These are phyloP conservation scores for fission yeast (Schizosaccharomyces pombe) DNA, from an alignment of 805 yeast genomes.

Conservation along the genomic window DNA sequence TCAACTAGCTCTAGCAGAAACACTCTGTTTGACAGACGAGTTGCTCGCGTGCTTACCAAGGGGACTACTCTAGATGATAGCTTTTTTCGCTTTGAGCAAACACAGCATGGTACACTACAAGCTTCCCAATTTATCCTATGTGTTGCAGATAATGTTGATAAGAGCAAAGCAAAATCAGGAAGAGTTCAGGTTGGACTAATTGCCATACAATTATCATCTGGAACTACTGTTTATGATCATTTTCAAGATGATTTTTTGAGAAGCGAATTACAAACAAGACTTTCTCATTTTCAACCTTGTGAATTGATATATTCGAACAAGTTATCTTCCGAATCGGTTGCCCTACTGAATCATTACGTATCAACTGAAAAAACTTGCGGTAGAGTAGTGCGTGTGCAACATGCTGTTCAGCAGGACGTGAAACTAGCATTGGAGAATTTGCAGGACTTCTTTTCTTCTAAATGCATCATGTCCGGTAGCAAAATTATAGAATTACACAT, in stretches of 20 bases:
- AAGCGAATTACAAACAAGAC: constrained; percentile 48
- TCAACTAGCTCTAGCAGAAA: constrained; percentile 27
- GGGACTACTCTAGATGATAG: constrained; percentile 58
- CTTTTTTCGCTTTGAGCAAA: not conserved
- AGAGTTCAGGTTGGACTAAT: constrained; percentile 22
- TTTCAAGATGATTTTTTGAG: constrained; percentile 37
- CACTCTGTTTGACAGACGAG: constrained; percentile 39
- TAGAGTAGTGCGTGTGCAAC: not conserved
- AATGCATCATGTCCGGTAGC: not conserved
- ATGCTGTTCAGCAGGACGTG: not conserved
- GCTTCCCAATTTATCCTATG: not conserved
- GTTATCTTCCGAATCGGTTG: constrained; percentile 17
- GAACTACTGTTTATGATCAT: constrained; percentile 48
- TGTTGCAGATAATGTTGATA: not conserved
- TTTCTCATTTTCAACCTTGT: constrained; percentile 50
- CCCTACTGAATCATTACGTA: constrained; percentile 8
- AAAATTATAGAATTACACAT: not conserved
- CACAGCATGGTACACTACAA: not conserved
- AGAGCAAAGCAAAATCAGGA: not conserved
- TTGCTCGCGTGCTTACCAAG: constrained; percentile 51
- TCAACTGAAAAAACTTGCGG: not conserved
- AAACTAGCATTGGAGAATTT: not conserved
- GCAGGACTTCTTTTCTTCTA: not conserved
- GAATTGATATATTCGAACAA: constrained; percentile 36
- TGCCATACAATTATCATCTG: constrained; percentile 48